Evolutionary conservation across 2,329 filamentous ascomycete genomes (phyloP).

Genomic region (Ilyonectria robusta): DNA sequence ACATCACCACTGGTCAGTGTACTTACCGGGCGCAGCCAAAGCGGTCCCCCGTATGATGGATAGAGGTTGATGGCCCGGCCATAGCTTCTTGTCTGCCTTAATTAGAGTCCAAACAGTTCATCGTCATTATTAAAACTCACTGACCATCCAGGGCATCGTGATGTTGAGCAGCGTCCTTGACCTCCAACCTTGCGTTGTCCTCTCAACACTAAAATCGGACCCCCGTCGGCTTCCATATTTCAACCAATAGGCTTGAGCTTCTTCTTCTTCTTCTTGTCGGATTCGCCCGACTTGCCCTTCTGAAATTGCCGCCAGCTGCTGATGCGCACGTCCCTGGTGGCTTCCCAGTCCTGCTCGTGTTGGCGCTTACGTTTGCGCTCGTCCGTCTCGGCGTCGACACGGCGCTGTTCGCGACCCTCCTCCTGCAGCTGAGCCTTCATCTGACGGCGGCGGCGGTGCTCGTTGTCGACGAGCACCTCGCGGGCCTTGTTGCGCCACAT

Average conservation of each 20-base stretch:
- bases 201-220: constrained; percentile 20
- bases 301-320: constrained; percentile 95
- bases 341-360: constrained; percentile 96
- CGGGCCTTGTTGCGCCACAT: constrained; percentile 94
- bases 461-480: constrained; percentile 92
- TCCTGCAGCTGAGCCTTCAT: constrained; percentile 96
- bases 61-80: constrained; percentile 23
- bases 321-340: constrained; percentile 90
- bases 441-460: constrained; percentile 86
- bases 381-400: constrained; percentile 87
- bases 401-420: constrained; percentile 89
- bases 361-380: constrained; percentile 88
- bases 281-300: constrained; percentile 73
- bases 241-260: constrained; percentile 77
- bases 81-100: constrained; percentile 43
- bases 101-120: constrained; percentile 51
- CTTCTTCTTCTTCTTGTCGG: constrained; percentile 76
- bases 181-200: constrained; percentile 17
- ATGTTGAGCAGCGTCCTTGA: constrained; percentile 31
- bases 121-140: constrained; percentile 52
- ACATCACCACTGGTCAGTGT: constrained; percentile 16
- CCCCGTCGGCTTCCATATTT: constrained; percentile 29
- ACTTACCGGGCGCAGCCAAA: constrained; percentile 38
- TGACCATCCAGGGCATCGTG: constrained; percentile 41
- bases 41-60: constrained; percentile 25